Evolutionary conservation across 169 alveolate genomes (phyloP).

Genomic region (Perkinsus olseni): DNA sequence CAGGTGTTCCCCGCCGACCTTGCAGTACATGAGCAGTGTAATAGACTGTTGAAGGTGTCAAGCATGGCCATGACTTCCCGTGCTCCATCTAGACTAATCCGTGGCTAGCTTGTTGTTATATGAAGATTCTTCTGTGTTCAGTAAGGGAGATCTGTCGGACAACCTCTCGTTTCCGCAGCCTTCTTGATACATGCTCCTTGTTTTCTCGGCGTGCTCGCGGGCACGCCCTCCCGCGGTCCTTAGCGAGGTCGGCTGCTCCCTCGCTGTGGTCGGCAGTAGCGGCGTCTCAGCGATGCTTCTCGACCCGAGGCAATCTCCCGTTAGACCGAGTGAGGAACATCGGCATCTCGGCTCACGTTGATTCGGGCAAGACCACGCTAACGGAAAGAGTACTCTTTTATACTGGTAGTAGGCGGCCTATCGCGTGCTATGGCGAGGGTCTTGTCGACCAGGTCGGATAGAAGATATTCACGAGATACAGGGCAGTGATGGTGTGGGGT

Average conservation of each 20-base stretch:
- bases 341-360: slow-evolving; percentile 95
- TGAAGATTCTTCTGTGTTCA: too few species aligned
- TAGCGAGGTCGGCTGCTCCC: too few species aligned
- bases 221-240: not conserved
- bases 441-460: slow-evolving; percentile 70
- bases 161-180: too few species aligned
- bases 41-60: not conserved
- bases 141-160: too few species aligned
- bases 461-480: slow-evolving; percentile 87
- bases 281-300: not conserved
- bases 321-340: slow-evolving; percentile 65
- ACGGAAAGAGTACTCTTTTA: slow-evolving; percentile 85
- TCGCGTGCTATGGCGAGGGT: not conserved
- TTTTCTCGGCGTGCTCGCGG: not conserved
- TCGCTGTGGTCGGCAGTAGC: not conserved
- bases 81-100: not conserved
- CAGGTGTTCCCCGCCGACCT: not conserved
- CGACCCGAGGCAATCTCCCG: not conserved
- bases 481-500: slow-evolving; percentile 91
- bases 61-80: not conserved
- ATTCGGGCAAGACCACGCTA: slow-evolving; percentile 94
- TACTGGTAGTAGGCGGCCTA: slow-evolving; percentile 29
- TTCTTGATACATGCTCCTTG: not conserved
- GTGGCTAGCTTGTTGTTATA: not conserved
- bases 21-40: not conserved